phyloP scores from a whole-genome alignment of 345 rosid genomes.

The Kernera saxatilis region DNA sequence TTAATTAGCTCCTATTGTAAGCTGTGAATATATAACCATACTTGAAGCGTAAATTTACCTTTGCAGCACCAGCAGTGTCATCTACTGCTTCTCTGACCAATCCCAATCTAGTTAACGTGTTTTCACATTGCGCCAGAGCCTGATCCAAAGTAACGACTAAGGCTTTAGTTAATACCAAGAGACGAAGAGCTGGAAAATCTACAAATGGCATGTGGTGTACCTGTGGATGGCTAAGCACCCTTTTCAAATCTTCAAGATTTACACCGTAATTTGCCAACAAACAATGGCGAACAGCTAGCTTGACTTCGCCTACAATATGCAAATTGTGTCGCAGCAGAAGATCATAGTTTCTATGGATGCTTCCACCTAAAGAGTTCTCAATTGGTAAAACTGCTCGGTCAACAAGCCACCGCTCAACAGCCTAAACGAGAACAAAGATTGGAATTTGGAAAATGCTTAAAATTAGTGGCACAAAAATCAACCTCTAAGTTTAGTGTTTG shows the following conservation, averaged over 20 bases:
- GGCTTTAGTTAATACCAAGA: background rate
- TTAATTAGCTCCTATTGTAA: conserved; percentile 4
- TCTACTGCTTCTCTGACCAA: conserved; percentile 88
- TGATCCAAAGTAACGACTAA: conserved; percentile 26
- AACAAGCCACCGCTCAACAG: conserved; percentile 89
- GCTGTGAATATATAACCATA: background rate
- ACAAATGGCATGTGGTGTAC: conserved; percentile 32
- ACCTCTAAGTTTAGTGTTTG: background rate
- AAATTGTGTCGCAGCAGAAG: conserved; percentile 84
- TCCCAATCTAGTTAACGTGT: conserved; percentile 73
- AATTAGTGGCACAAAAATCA: background rate
- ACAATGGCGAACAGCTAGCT: conserved; percentile 87
- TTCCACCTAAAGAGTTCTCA: conserved; percentile 97
- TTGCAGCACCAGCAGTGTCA: conserved; percentile 98
- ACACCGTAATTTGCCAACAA: conserved; percentile 88
- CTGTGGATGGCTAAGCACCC: conserved; percentile 99
- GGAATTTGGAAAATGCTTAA: background rate
- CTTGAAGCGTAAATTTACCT: conserved; percentile 39
- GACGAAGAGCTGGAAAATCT: background rate
- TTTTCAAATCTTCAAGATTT: conserved; percentile 59
- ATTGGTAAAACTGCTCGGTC: conserved; percentile 94
- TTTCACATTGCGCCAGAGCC: conserved; percentile 98
- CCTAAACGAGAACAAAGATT: conserved; percentile 34
- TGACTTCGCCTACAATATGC: conserved; percentile 97
- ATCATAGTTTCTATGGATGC: conserved; percentile 96